Evolutionary conservation across 2,329 filamentous ascomycete genomes (phyloP), one percentile per base, ranked within the genome.

Genomic region (Leptographium lundbergii): DNA sequence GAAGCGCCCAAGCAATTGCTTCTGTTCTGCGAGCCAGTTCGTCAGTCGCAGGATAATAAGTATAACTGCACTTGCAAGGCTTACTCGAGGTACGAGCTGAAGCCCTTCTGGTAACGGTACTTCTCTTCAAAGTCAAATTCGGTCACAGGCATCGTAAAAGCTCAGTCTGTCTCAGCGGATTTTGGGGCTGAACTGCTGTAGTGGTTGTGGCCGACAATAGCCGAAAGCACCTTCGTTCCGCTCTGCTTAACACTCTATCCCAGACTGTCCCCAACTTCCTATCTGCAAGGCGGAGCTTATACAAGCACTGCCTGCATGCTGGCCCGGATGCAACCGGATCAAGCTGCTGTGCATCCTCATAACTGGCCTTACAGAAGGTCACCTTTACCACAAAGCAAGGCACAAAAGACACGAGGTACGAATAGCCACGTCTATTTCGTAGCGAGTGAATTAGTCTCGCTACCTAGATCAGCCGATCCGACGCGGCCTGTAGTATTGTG

Each of bases 71-170:
- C n/a, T n/a, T n/a, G n/a, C 22, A 14, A 14, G 42, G 10, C 82
- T 66, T 73, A 91, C 87, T 92, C 87, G 70, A 90, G 81, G 69
- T 91, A 86, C 54, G 79, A 83, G 70, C 81, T 80, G 75, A 94
- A 91, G 70, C 89, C 89, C 75, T 84, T 88, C 67, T 85, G 85
- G 72, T 94, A 94, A 60, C 75, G 77, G 75, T 94, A 94, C 66
- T 77, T 80, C 65, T 81, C 79, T 61, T 72, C 67, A 25, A 75
- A 68, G 39, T 71, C 69, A 60, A 81, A 81, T 0, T 71, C 65
- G 5, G 78, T 81, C 60, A 76, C 71, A 10, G 77, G 77, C 79
- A 81, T 81, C 36, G 34, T 55, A 9, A 17, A 54, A n/a, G 25
- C 9, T 6, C 29, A 36, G 9, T 29, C 27, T 34, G 32, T 11